Conservation (phyloP, 2,329 filamentous ascomycete species). For the Talaromyces sp. region DNA sequence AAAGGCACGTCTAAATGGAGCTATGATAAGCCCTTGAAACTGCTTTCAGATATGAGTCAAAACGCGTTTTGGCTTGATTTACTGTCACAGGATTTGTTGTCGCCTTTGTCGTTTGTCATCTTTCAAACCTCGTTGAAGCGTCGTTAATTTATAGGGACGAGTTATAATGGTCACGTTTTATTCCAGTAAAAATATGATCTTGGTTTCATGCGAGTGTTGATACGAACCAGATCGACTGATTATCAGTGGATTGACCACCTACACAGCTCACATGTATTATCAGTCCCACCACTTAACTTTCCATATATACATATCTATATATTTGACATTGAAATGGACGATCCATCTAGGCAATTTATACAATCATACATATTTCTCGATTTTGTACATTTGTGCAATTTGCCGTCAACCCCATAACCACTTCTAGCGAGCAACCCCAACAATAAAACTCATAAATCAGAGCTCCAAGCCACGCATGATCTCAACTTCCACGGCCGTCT, state of each 20-base stretch:
- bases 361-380: neutral
- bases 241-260: too few relatives aligned
- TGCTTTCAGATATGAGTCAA: neutral
- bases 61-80: too few relatives aligned
- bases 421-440: neutral
- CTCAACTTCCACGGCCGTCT: neutral
- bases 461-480: conserved; percentile 3
- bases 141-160: too few relatives aligned
- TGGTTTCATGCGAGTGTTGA: too few relatives aligned
- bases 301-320: neutral
- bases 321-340: neutral
- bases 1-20: neutral
- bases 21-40: neutral
- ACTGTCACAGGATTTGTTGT: neutral
- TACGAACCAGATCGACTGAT: too few relatives aligned
- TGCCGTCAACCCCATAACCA: neutral
- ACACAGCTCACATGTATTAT: neutral
- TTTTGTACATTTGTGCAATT: neutral
- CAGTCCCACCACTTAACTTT: neutral
- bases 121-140: too few relatives aligned
- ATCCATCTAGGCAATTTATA: neutral
- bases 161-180: too few relatives aligned
- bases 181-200: too few relatives aligned
- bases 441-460: neutral
- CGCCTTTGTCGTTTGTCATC: neutral